Evolutionary conservation across 176 grass and related monocot genomes (phyloP), one percentile per base, ranked within the genome.

Genomic region (Oryza glaberrima): DNA sequence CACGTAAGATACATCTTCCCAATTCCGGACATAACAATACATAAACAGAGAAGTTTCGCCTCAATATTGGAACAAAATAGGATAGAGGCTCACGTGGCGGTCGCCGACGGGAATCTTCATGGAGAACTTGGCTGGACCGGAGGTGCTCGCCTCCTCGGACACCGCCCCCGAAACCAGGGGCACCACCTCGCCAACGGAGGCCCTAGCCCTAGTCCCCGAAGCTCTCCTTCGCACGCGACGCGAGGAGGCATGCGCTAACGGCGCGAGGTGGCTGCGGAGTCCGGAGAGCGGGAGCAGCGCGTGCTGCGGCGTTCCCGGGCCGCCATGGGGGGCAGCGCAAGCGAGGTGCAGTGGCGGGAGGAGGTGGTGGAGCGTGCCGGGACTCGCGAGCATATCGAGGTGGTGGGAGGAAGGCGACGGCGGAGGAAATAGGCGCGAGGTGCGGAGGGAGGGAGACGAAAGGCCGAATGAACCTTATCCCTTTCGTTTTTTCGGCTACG

Each of bases 71-170:
- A 22, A 22, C 22, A 22, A 22, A 22, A 22, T 22, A 22, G 22
- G 22, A 22, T 22, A 22, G 22, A 22, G 22, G 30, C 92, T 92
- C 83, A 95, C 96, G 75, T 92, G 75, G 76, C 96, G 92, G 78
- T 95, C 86, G 65, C 96, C 96, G 43, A 95, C 86, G 41, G 96
- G 96, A 72, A 98, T 95, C 71, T 86, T 90, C 4, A 95, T 51
- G 60, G 91, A 95, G 83, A 89, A 86, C 90, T 94, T 95, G 80
- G 81, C 32, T 19, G 88, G 87, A 1, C 72, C 85, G 6, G 85
- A 82, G 67, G 66, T 11, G 43, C 43, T 45, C 20, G 73, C 80
- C 52, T 84, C 88, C 36, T 74, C 86, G 14, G 72, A 58, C 36
- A 49, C 64, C n/a, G 22, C 22, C 22, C 22, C 22, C 22, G 22